Conservation (phyloP, 2,329 filamentous ascomycete species). For the Tolypocladium endophyticum region DNA sequence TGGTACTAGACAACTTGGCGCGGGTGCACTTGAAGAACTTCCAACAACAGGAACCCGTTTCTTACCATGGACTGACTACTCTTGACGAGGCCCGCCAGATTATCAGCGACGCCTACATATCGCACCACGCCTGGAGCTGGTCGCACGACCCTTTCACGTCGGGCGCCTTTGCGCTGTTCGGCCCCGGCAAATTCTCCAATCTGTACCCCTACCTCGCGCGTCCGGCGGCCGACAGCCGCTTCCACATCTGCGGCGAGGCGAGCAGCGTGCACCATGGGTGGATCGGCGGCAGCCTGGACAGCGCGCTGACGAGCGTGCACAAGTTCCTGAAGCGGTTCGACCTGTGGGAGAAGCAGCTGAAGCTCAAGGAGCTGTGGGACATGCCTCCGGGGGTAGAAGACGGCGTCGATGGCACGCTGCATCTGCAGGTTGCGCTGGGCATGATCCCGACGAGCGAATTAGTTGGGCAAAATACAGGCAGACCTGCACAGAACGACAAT, state of each 20-base stretch:
- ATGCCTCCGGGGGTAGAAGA: background rate
- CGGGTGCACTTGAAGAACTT: background rate
- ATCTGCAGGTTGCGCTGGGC: background rate
- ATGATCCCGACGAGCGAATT: background rate
- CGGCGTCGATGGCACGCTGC: background rate
- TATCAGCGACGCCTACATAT: background rate
- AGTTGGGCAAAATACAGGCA: background rate
- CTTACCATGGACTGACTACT: background rate
- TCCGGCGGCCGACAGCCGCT: background rate
- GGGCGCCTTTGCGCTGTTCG: background rate
- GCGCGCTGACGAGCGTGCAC: background rate
- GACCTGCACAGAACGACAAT: background rate
- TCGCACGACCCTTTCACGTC: background rate
- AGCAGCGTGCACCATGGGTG: background rate
- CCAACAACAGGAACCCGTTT: background rate
- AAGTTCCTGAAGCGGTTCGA: background rate
- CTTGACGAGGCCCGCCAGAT: background rate
- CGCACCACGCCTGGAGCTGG: background rate
- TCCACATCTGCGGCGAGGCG: background rate
- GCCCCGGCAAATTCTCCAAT: background rate
- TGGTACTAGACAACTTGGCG: background rate
- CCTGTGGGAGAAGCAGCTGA: background rate
- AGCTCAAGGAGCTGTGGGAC: background rate
- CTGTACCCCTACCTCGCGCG: background rate
- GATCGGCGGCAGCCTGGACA: background rate